Base-by-base conservation (phyloP, 805 yeast species). In the Sugiyamaella floridensis region DNA sequence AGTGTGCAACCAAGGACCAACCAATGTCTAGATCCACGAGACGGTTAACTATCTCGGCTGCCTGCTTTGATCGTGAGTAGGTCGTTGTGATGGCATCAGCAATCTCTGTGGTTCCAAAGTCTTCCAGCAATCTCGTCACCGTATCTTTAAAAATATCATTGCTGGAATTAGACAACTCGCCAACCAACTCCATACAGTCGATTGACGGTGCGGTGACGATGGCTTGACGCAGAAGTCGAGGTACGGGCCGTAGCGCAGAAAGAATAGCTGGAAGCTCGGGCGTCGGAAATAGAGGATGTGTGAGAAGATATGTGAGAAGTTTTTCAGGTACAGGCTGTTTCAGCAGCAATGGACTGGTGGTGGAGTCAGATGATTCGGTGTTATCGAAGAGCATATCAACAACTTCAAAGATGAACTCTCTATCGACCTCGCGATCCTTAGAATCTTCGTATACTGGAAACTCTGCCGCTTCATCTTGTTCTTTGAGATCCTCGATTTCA, bases 241-340 rank as follows among this genome's bases (percentile, higher is more conserved):
- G 83, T 54, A 77, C 74, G 10, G 76, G 68, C 45, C 76, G 74
- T 26, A 88, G 71, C 41, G 69, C 71, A 14, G 72, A 63, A 44
- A 92, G 68, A 45, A 90, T 66, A 1, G 81, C 82, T 4, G 70
- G 67, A 9, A 87, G 73, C 55, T 75, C 77, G 16, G 74, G 70
- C 14, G 72, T 67, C 9, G 97, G 97, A 68, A 85, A 89, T 16
- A 88, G 70, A 15, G 97, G 97, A 70, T 92, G 96, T 2, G 96
- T 86, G 56, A 92, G 73, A 34, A 90, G 73, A 63, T 87, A 90
- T 1, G 85, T 78, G 47, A 88, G 67, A 2, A 89, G 74, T 47
- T 69, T 69, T 60, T 83, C 82, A 49, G 93, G 76, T 63, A 68
- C 55, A 56, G 64, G 59, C 14, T 41, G 26, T 22, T 43, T 45